Evolutionary conservation across 2,329 filamentous ascomycete species (phyloP), one percentile per base, ranked within the genome.

Genomic region (Trichoderma aggressivum): DNA sequence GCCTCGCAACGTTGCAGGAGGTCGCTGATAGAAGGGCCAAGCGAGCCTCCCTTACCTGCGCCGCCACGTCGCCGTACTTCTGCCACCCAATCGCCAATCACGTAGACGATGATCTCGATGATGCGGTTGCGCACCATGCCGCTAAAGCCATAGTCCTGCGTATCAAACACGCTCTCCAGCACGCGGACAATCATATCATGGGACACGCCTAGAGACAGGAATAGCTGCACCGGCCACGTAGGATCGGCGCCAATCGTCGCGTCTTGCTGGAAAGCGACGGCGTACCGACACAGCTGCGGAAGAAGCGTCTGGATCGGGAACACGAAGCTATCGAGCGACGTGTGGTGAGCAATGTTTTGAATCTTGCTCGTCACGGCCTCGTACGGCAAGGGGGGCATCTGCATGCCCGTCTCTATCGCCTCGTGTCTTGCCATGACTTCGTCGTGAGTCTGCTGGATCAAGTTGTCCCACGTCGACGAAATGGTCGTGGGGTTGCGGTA

Each of bases 401-500:
- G 80, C 65, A 80, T 78, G 32, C 77, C 81, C 30, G 76, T 76
- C 64, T 75, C 80, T 21, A 86, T 88, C 71, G 85, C 76, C 32
- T 82, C 81, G 14, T 81, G 75, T 36, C 83, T 81, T 53, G 84
- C 81, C 65, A 82, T 81, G 26, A 86, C 81, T 24, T 89, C 86
- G 32, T 86, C 82, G 77, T 95, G 92, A 7, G 90, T 89, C 74
- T 90, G 87, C 71, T 92, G 87, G 73, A 99, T 89, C 24, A 98
- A 86, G 75, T 91, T 91, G 77, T 90, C 87, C 96, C 96, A 99
- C 4, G 94, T 97, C 53, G 90, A 86, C 69, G 88, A 87, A 76
- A 99, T 96, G 73, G 96, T 92, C 55, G 92, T 90, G 2, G 93
- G 87, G 77, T 95, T 97, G 76, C 95, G 92, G 84, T 97, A 93